Percentiles rank a stretch among this genome's conserved stretches.
phyloP scores from a whole-genome alignment of 2,329 filamentous ascomycete genomes.

The Colletotrichum lupini region DNA sequence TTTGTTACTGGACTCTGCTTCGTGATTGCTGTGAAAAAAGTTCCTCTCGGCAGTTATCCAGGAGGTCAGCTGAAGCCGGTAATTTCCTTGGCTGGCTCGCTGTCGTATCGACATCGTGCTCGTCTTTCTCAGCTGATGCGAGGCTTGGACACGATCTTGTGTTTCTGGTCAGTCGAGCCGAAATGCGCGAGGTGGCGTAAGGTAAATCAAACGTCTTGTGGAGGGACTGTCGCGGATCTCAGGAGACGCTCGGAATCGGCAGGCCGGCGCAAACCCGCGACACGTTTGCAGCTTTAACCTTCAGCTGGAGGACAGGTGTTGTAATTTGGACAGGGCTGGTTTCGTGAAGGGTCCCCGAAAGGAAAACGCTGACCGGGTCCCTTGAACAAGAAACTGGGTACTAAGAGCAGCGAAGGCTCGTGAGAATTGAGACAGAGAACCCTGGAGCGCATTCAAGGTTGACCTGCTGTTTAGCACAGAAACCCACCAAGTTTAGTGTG shows the following conservation, averaged over 20 bases:
- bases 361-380: not conserved
- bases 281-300: conserved; percentile 25
- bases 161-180: not conserved
- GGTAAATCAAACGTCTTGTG: conserved; percentile 30
- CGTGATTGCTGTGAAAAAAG: not conserved
- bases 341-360: not conserved
- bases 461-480: conserved; percentile 18
- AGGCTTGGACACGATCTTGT: conserved; percentile 3
- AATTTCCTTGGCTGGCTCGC: conserved; percentile 8
- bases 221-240: conserved; percentile 33
- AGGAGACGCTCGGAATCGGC: conserved; percentile 32
- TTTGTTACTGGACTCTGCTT: not conserved
- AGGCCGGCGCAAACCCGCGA: conserved; percentile 24
- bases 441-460: conserved; percentile 15
- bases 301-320: conserved; percentile 6
- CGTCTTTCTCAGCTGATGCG: conserved; percentile 4
- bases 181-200: conserved; percentile 1
- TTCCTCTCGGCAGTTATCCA: conserved; percentile 10
- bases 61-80: not conserved
- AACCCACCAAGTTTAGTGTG: conserved; percentile 31
- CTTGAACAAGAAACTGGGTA: not conserved
- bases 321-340: conserved; percentile 27
- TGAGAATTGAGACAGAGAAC: not conserved
- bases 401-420: not conserved
- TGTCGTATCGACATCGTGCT: not conserved